phyloP scores from a whole-genome alignment of 345 rosid species.

The Bruguiera parviflora region DNA sequence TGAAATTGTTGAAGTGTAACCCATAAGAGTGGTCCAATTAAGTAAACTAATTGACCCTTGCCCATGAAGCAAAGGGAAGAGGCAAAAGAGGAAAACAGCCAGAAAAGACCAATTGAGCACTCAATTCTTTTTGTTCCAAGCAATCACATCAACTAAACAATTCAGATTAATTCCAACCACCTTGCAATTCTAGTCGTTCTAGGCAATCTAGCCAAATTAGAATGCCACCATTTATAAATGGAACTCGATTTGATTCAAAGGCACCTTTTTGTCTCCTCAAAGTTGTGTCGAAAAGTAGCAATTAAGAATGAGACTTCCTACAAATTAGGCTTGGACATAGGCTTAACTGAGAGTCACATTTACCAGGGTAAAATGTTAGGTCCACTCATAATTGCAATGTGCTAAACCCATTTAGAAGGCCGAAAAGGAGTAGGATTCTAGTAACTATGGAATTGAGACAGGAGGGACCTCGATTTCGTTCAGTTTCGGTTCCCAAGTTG shows the following conservation, averaged over 20 bases:
- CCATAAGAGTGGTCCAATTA: conserved; percentile 26
- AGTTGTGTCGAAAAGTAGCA: too few relatives aligned
- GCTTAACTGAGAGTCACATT: too few relatives aligned
- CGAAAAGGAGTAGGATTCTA: too few relatives aligned
- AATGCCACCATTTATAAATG: background rate
- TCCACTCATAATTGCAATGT: too few relatives aligned
- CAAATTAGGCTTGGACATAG: too few relatives aligned
- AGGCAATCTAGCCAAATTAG: background rate
- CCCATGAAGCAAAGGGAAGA: conserved; percentile 2
- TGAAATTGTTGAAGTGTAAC: conserved; percentile 5
- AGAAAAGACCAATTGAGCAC: background rate
- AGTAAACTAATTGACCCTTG: conserved; percentile 11
- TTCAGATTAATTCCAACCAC: conserved; percentile 6
- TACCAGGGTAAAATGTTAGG: too few relatives aligned
- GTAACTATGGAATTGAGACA: too few relatives aligned
- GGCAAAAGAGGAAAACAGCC: background rate
- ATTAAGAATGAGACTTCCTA: too few relatives aligned
- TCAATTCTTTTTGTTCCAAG: conserved; percentile 5
- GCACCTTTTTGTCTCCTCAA: background rate
- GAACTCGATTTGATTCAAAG: background rate
- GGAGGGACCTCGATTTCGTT: too few relatives aligned
- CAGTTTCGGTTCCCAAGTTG: too few relatives aligned
- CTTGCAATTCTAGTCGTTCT: background rate
- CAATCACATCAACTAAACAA: conserved; percentile 12
- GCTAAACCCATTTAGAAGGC: too few relatives aligned